Percentiles rank a stretch among this genome's conserved stretches.
These are phyloP conservation scores for Schizochytrium sp. DNA, from an alignment of 108 stramenopile species.

Conservation along the genomic window DNA sequence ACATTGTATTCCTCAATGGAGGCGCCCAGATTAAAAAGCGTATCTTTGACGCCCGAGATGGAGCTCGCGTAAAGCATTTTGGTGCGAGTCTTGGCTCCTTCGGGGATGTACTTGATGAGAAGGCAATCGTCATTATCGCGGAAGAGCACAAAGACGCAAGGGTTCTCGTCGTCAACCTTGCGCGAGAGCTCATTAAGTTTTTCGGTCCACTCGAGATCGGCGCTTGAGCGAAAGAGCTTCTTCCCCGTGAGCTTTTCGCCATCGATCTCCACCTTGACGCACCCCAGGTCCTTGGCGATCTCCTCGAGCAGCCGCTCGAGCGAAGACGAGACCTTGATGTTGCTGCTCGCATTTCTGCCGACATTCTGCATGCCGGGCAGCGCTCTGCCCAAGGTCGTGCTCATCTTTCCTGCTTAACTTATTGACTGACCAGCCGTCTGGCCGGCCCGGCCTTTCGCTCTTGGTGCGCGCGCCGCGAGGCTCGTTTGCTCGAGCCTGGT, in stretches of 20 bases:
- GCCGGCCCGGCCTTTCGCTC: no score
- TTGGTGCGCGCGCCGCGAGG: no score
- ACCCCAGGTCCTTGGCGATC: background rate
- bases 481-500: no score
- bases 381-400: background rate
- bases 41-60: background rate
- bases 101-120: constrained; percentile 5
- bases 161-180: constrained; percentile 2
- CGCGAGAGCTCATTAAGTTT: background rate
- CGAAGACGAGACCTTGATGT: background rate
- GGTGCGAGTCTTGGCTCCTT: background rate
- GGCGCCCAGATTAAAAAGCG: background rate
- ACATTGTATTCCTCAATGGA: background rate
- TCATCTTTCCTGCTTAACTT: background rate
- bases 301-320: background rate
- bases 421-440: no score
- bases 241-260: background rate
- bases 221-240: background rate
- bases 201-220: background rate
- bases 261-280: background rate
- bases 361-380: constrained; percentile 13
- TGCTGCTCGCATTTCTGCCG: background rate
- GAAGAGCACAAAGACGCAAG: background rate
- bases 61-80: constrained; percentile 6
- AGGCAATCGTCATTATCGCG: background rate